Percentiles rank a stretch among this genome's conserved stretches.
Conservation (phyloP, 139 green algal genomes). For the Micractinium sp. region DNA sequence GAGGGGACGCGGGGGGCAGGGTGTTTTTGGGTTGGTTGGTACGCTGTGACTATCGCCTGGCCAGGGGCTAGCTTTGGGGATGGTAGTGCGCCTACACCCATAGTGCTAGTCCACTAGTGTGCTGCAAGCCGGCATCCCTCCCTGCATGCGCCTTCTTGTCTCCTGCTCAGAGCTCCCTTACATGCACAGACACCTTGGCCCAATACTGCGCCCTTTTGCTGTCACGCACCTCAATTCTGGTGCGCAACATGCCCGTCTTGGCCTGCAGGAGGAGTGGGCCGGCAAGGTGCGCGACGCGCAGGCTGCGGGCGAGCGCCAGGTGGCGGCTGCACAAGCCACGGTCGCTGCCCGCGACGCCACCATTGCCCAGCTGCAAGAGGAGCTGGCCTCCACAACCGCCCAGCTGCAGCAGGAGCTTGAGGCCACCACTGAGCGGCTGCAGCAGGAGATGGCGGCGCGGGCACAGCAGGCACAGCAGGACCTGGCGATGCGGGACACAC, state of each 20-base stretch:
- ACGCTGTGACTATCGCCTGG: not conserved
- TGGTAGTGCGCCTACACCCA: too few species aligned
- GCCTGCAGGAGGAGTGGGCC: conserved; percentile 15
- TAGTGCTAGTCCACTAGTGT: too few species aligned
- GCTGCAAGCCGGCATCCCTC: too few species aligned
- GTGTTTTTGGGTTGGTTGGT: not conserved
- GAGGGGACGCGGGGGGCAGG: not conserved
- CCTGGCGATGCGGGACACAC: not conserved
- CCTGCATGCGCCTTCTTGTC: too few species aligned
- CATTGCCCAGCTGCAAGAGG: conserved; percentile 15
- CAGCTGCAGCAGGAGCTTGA: conserved; percentile 21
- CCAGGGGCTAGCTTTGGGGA: too few species aligned
- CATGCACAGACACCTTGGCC: too few species aligned
- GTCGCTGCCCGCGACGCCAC: conserved; percentile 10
- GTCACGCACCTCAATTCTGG: too few species aligned
- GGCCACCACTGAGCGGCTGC: conserved; percentile 4
- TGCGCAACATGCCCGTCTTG: too few species aligned
- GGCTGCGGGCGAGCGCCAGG: not conserved
- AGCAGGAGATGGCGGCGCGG: not conserved
- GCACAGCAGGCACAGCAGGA: not conserved
- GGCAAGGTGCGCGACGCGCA: conserved; percentile 21
- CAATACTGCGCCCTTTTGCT: too few species aligned
- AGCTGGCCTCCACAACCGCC: not conserved
- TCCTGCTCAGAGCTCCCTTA: too few species aligned
- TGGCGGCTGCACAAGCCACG: conserved; percentile 9